Evolutionary conservation across 148 eudicot genomes (phyloP).

Genomic region (Silene uniflora): DNA sequence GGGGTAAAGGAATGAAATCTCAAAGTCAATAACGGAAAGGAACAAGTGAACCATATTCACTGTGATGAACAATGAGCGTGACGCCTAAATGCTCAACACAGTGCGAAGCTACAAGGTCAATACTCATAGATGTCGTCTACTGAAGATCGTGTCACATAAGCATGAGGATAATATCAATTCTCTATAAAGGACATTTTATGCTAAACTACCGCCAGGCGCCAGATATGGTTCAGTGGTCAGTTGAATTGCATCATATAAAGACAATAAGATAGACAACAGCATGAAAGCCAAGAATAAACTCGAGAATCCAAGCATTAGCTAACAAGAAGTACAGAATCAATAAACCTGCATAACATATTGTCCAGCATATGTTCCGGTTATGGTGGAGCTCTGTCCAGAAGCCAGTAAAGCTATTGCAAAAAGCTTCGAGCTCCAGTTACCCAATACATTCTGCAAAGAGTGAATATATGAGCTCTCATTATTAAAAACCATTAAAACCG

Average conservation of each 20-base stretch:
- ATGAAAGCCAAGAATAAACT: not conserved
- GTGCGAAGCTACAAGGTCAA: not conserved
- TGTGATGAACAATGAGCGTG: not conserved
- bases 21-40: not conserved
- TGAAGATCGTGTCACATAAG: not conserved
- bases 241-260: not conserved
- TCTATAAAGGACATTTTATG: not conserved
- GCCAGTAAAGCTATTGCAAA: slow-evolving; percentile 94
- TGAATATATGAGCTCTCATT: slow-evolving; percentile 3
- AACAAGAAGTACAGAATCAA: not conserved
- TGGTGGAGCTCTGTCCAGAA: slow-evolving; percentile 98
- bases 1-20: not conserved
- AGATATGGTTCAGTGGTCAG: not conserved
- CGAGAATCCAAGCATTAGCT: not conserved
- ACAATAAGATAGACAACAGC: not conserved
- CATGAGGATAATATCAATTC: not conserved
- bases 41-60: not conserved
- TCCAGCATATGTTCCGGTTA: slow-evolving; percentile 98
- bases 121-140: not conserved
- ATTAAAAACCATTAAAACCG: not conserved
- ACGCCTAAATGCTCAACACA: not conserved
- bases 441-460: slow-evolving; percentile 71
- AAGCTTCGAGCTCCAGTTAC: slow-evolving; percentile 97
- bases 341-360: slow-evolving; percentile 98
- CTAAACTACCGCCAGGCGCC: not conserved